These are phyloP conservation scores for Sporothrix sp. DNA, from an alignment of 2,329 filamentous ascomycete genomes.

Conservation along the genomic window DNA sequence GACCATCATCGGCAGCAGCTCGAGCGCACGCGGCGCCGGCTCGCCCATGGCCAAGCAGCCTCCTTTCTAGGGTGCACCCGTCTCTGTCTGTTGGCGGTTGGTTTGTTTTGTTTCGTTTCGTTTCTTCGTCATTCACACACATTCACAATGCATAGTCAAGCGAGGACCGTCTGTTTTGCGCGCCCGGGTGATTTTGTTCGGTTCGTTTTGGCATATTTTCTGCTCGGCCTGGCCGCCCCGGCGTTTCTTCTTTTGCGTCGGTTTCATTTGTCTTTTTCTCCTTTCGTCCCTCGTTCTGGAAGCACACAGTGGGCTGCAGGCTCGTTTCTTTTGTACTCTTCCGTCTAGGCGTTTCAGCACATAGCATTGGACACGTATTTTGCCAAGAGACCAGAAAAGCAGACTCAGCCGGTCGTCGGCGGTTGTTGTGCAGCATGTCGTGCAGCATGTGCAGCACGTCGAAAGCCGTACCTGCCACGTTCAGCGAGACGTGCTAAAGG, in stretches of 20 bases:
- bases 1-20: slow-evolving; percentile 30
- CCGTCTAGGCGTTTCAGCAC: not conserved
- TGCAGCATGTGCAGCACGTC: too few relatives aligned
- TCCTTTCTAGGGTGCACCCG: slow-evolving; percentile 27
- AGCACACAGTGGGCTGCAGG: too few relatives aligned
- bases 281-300: not conserved
- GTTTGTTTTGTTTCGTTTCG: not conserved
- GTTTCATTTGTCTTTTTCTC: not conserved
- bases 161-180: not conserved
- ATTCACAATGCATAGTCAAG: not conserved
- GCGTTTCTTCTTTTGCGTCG: not conserved
- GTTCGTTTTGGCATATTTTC: not conserved
- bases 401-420: too few relatives aligned
- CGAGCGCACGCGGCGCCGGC: slow-evolving; percentile 22
- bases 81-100: not conserved
- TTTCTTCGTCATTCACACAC: too few relatives aligned
- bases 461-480: too few relatives aligned
- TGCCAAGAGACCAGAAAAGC: not conserved
- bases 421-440: too few relatives aligned
- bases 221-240: not conserved
- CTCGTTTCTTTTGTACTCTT: not conserved
- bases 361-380: not conserved
- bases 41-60: too few relatives aligned
- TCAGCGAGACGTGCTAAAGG: too few relatives aligned
- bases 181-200: not conserved